A percentile compares a stretch with the other conserved stretches of the same genome.
phyloP scores from a whole-genome alignment of 352 stramenopile species.

The Peronosclerospora sorghi region DNA sequence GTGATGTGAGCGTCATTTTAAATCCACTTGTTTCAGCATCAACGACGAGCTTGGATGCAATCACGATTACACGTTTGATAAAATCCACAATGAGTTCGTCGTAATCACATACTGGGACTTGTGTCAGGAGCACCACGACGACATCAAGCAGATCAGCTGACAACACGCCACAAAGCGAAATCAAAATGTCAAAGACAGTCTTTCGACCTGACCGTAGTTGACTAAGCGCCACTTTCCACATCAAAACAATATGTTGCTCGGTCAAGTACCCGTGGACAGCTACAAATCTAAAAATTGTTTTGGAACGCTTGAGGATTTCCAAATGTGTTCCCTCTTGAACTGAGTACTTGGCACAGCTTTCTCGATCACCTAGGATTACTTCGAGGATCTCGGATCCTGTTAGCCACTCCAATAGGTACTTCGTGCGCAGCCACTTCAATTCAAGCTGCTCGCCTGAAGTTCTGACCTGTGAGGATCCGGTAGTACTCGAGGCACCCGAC shows the following conservation, averaged over 20 bases:
- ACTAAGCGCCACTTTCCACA: slow-evolving; percentile 66
- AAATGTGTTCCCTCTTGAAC: slow-evolving; percentile 71
- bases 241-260: slow-evolving; percentile 52
- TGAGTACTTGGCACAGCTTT: slow-evolving; percentile 51
- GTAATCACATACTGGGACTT: slow-evolving; percentile 60
- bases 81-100: slow-evolving; percentile 72
- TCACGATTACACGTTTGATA: slow-evolving; percentile 63
- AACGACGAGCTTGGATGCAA: slow-evolving; percentile 58
- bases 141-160: slow-evolving; percentile 68
- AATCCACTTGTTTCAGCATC: slow-evolving; percentile 51
- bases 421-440: slow-evolving; percentile 62
- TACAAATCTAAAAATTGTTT: slow-evolving; percentile 59
- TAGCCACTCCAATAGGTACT: slow-evolving; percentile 76
- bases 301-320: slow-evolving; percentile 72
- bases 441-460: slow-evolving; percentile 16
- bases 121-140: slow-evolving; percentile 56
- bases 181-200: slow-evolving; percentile 61
- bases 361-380: slow-evolving; percentile 66
- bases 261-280: slow-evolving; percentile 42
- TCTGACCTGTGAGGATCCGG: slow-evolving; percentile 15
- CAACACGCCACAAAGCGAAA: slow-evolving; percentile 51
- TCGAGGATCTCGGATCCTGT: slow-evolving; percentile 65
- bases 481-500: slow-evolving; percentile 17
- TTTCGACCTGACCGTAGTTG: slow-evolving; percentile 63
- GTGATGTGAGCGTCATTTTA: slow-evolving; percentile 62